phyloP scores from a whole-genome alignment of 768 basidiomycete species.

The Mycena floridula region DNA sequence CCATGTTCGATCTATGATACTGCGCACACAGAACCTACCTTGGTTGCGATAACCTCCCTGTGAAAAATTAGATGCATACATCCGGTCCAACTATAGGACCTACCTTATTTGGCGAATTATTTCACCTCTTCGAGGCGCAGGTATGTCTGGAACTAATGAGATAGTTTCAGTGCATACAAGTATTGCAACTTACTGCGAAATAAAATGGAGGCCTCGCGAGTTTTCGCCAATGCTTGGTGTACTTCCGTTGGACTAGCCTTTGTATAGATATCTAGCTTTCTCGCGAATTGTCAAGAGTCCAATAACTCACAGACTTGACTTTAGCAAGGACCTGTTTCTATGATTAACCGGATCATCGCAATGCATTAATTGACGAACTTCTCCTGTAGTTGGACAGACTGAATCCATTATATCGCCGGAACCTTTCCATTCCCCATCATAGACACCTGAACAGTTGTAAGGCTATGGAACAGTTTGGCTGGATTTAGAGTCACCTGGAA shows the following conservation, averaged over 20 bases:
- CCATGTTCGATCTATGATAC: constrained; percentile 5
- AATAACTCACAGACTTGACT: too few relatives aligned
- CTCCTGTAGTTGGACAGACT: constrained; percentile 83
- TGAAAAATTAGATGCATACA: constrained; percentile 21
- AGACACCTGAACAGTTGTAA: too few relatives aligned
- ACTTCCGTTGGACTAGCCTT: constrained; percentile 73
- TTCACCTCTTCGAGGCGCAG: constrained; percentile 86
- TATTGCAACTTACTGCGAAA: constrained; percentile 47
- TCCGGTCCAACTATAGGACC: constrained; percentile 1
- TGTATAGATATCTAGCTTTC: constrained; percentile 2
- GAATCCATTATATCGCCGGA: constrained; percentile 66
- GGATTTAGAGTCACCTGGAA: too few relatives aligned
- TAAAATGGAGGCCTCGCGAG: constrained; percentile 64
- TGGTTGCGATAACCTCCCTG: constrained; percentile 69
- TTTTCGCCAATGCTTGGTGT: constrained; percentile 56
- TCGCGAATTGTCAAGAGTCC: too few relatives aligned
- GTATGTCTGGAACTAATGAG: constrained; percentile 35
- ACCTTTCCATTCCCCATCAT: constrained; percentile 79
- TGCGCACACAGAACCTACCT: constrained; percentile 39
- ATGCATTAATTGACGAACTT: too few relatives aligned
- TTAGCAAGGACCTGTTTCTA: too few relatives aligned
- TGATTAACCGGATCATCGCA: constrained; percentile 7
- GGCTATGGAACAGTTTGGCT: too few relatives aligned
- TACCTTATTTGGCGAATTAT: constrained; percentile 86
- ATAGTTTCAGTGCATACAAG: not conserved